phyloP scores from a whole-genome alignment of 108 stramenopile genomes.

The Schizochytrium sp. region DNA sequence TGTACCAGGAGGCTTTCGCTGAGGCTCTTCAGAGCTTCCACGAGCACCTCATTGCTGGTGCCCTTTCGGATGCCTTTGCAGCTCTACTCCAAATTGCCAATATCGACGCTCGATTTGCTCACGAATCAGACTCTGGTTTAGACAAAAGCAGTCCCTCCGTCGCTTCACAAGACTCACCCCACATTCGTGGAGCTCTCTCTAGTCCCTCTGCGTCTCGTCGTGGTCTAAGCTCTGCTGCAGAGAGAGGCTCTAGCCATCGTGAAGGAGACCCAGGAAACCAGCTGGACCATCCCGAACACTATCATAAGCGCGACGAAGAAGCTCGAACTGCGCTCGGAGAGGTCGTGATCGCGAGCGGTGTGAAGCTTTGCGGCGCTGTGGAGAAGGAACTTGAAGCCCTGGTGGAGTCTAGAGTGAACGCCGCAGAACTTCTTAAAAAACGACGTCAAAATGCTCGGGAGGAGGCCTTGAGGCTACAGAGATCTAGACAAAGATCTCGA shows the following conservation, averaged over 20 bases:
- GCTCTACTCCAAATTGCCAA: background rate
- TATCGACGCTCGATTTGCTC: background rate
- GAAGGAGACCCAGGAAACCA: no score
- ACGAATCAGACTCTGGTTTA: background rate
- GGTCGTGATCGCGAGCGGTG: no score
- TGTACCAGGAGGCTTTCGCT: background rate
- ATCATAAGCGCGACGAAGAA: no score
- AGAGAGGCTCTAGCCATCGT: no score
- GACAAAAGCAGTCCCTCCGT: background rate
- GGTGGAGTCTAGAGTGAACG: background rate
- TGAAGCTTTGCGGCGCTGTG: no score
- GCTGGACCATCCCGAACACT: no score
- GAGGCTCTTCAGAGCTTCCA: background rate
- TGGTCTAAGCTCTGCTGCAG: no score
- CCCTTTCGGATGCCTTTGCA: background rate
- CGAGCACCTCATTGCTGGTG: constrained; percentile 1
- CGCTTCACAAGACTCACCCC: background rate
- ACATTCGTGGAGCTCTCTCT: background rate
- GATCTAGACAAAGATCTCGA: background rate
- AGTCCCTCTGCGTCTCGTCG: no score
- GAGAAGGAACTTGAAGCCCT: no score
- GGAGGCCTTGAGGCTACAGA: background rate
- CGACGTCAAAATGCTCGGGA: background rate
- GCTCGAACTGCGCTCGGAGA: no score
- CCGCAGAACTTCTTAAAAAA: background rate